These are phyloP conservation scores for Geotrichum australiense DNA, from an alignment of 1,139 yeast species.

Conservation along the genomic window DNA sequence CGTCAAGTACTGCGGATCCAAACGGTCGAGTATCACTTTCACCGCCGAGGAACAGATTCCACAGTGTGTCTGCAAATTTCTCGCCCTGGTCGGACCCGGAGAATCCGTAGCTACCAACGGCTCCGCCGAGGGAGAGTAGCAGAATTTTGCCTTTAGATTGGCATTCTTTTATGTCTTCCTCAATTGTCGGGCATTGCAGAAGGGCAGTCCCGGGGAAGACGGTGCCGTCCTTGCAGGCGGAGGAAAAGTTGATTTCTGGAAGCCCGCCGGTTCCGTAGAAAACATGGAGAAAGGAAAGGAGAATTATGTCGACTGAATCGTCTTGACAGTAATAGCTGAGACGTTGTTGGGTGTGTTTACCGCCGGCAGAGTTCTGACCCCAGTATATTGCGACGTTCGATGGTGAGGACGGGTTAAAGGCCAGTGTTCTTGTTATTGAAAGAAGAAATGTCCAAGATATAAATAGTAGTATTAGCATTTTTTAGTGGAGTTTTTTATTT, in stretches of 20 bases:
- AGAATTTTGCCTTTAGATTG: conserved; percentile 72
- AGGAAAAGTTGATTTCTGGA: conserved; percentile 58
- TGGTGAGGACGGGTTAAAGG: no score
- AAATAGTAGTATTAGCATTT: no score
- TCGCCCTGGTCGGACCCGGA: conserved; percentile 53
- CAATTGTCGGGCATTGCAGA: conserved; percentile 34
- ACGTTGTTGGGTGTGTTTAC: conserved; percentile 45
- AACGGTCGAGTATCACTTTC: conserved; percentile 60
- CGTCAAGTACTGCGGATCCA: conserved; percentile 58
- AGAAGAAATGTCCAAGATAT: no score
- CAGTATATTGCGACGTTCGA: conserved; percentile 75
- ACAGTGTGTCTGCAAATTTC: conserved; percentile 63
- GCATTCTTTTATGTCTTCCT: conserved; percentile 70
- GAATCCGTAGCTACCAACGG: conserved; percentile 74
- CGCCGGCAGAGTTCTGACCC: conserved; percentile 67
- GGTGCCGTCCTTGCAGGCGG: conserved; percentile 37
- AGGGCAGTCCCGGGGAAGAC: conserved; percentile 28
- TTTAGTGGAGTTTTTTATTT: no score
- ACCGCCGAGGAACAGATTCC: conserved; percentile 86
- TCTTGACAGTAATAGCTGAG: conserved; percentile 63
- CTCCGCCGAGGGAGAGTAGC: conserved; percentile 82
- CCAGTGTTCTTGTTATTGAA: no score
- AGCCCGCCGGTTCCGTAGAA: conserved; percentile 45
- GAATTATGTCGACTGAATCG: conserved; percentile 60
- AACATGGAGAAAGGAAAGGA: conserved; percentile 60